Conservation (phyloP, 2,329 filamentous ascomycete genomes). For the Colletotrichum tropicicola region DNA sequence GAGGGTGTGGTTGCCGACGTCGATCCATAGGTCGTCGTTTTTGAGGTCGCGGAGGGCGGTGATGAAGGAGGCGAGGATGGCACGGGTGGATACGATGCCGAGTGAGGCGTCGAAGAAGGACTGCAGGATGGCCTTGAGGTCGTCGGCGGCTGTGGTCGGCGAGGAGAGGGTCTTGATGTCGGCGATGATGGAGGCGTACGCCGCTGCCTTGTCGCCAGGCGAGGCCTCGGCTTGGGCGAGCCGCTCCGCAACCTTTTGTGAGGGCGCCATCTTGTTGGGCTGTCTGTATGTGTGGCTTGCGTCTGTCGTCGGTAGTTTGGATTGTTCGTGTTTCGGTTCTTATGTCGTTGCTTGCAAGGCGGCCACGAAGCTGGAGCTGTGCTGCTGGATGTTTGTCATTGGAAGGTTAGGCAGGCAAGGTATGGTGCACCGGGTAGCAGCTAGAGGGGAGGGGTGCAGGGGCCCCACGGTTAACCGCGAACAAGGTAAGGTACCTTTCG, state of each 20-base stretch:
- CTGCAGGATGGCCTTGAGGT: constrained; percentile 75
- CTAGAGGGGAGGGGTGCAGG: constrained; percentile 6
- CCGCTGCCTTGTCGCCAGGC: constrained; percentile 50
- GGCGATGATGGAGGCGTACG: constrained; percentile 56
- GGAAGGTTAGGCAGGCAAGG: constrained; percentile 25
- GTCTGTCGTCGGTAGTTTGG: background rate
- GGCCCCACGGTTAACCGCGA: background rate
- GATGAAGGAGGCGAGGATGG: constrained; percentile 75
- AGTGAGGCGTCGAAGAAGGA: constrained; percentile 74
- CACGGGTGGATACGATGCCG: constrained; percentile 79
- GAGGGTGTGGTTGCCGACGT: constrained; percentile 79
- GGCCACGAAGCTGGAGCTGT: constrained; percentile 3
- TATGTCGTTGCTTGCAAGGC: background rate
- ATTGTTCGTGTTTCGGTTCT: background rate
- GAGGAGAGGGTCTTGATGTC: constrained; percentile 52
- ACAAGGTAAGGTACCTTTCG: no score
- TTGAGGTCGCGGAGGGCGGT: constrained; percentile 67
- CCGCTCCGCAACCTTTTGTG: constrained; percentile 51
- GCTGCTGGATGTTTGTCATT: constrained; percentile 24
- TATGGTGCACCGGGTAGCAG: constrained; percentile 34
- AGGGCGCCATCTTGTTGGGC: constrained; percentile 44
- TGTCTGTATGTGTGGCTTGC: background rate
- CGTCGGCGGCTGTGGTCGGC: constrained; percentile 50
- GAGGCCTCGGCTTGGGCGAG: constrained; percentile 49
- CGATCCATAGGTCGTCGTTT: constrained; percentile 74